Conservation (phyloP, 306 rosid genomes). For the Glycine tomentella region DNA sequence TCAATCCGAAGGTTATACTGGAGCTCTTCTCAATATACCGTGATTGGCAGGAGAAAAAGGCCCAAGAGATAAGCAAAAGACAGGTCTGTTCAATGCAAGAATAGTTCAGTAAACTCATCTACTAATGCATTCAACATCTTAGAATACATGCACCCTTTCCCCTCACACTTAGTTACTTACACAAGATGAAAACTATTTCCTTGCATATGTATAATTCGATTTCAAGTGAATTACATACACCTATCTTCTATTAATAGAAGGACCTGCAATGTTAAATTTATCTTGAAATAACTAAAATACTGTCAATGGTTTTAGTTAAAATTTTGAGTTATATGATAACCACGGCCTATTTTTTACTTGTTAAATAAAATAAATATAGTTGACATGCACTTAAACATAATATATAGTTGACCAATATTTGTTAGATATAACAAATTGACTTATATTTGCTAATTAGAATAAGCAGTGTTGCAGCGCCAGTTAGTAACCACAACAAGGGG, state of each 20-base stretch:
- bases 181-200: not conserved
- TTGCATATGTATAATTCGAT: constrained; percentile 3
- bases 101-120: constrained; percentile 7
- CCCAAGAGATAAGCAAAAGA: constrained; percentile 67
- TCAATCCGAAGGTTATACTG: constrained; percentile 80
- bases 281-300: constrained; percentile 2
- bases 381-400: not conserved
- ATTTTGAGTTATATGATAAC: constrained; percentile 24
- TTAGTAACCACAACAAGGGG: constrained; percentile 7
- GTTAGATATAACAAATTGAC: not conserved
- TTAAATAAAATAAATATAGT: not conserved
- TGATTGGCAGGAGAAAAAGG: constrained; percentile 79
- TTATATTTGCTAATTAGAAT: constrained; percentile 14
- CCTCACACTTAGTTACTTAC: not conserved
- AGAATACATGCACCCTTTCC: constrained; percentile 15
- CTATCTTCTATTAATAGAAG: not conserved
- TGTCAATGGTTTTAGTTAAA: not conserved
- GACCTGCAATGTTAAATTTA: not conserved
- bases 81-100: constrained; percentile 67
- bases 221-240: not conserved
- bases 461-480: not conserved
- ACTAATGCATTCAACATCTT: constrained; percentile 27
- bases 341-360: not conserved
- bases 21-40: constrained; percentile 90
- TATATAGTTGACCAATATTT: not conserved